Evolutionary conservation across 768 basidiomycete genomes (phyloP), one percentile per base, ranked within the genome.

Genomic region (Leccinum olivaceopallidum): DNA sequence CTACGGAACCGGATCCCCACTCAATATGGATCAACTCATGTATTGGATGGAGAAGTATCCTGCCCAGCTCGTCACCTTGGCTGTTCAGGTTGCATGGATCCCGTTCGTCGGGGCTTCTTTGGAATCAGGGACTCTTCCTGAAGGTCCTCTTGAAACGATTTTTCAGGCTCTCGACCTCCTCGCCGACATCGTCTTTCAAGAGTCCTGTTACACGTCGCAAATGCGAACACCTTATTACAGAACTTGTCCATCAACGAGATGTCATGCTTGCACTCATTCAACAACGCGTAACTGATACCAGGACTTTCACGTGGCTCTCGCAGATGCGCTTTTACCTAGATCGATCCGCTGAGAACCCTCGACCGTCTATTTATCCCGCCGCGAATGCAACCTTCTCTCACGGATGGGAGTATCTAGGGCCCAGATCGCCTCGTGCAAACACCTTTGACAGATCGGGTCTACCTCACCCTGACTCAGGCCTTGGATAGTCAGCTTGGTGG

Each of bases 291-390:
- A 58, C 76, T 4, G 89, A 93, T 63, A 73, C 84, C 59, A 86
- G 84, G 66, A 83, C 83, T 49, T 99, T 98, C 74, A 84, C 86
- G 2, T 99, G 97, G 97, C 78, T 98, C 14, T 96, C 92, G 67
- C 95, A 98, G 71, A 98, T 99, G 97, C 91, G 97, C 12, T 99
- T 95, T 79, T 98, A 98, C 73, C 83, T 97, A 42, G 89, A 95
- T 68, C 79, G 80, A 14, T 69, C 78, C 0, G 72, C 82, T n/a
- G 84, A 87, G 50, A 88, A 90, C 62, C 89, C 94, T 3, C 78
- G 88, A 95, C 39, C 81, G 93, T 39, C 80, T 98, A 42, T 77
- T 82, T 18, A 90, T 98, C 64, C 85, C 60, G 89, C 90, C 59
- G 96, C 97, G 18, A 92, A 96, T 75, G 94, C 95, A 4, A 81